Conservation (phyloP, 441 rosid species). For the Bruguiera hainesii region DNA sequence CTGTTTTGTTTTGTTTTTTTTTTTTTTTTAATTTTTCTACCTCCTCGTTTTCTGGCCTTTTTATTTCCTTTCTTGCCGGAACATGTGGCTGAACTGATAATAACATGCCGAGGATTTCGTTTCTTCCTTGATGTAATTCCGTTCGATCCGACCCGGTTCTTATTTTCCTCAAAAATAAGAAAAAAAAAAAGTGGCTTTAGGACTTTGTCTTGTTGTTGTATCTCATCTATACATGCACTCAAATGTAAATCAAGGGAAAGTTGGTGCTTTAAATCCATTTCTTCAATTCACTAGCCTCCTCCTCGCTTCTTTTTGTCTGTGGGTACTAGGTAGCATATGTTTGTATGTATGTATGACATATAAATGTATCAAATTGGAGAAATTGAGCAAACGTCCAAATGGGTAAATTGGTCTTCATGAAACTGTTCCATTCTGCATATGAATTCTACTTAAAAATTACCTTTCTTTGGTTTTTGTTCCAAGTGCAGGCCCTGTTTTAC, state of each 20-base stretch:
- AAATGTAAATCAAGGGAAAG: constrained; percentile 4
- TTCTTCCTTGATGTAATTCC: too few species aligned
- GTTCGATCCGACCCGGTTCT: too few species aligned
- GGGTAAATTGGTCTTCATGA: too few species aligned
- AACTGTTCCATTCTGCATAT: too few species aligned
- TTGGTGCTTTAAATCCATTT: constrained; percentile 1
- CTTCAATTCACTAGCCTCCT: not conserved
- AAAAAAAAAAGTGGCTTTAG: not conserved
- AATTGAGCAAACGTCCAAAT: not conserved
- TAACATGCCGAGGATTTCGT: too few species aligned
- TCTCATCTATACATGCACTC: not conserved
- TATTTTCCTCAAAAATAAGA: too few species aligned
- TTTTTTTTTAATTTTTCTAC: too few species aligned
- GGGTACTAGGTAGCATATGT: not conserved
- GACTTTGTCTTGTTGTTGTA: not conserved
- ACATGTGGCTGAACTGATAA: too few species aligned
- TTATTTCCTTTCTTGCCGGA: too few species aligned
- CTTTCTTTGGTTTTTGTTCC: not conserved
- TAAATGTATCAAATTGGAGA: not conserved
- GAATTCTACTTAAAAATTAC: too few species aligned
- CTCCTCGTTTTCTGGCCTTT: too few species aligned
- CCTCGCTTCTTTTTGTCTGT: constrained; percentile 1
- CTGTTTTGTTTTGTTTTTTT: too few species aligned
- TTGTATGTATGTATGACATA: not conserved
- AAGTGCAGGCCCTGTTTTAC: not conserved